Base-by-base conservation (phyloP, 2,329 filamentous ascomycete genomes). In the Harringtonia lauricola region DNA sequence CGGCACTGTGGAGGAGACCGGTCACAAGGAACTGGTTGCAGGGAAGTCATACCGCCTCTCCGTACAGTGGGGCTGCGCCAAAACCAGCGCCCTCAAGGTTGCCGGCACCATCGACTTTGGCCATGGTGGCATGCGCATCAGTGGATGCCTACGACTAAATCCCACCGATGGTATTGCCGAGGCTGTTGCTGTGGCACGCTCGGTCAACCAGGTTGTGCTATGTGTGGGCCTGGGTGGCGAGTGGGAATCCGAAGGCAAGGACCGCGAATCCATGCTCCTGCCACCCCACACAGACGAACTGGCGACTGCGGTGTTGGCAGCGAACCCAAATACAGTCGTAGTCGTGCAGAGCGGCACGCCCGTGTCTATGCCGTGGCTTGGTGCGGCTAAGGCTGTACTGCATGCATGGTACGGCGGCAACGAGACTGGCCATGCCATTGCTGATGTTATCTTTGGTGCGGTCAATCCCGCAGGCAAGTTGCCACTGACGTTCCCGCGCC, bases 211-310 rank as follows among this genome's bases (percentile, higher is more conserved):
- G 9, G 69, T 86, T 2, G 71, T 84, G 39, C 73, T 83, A 10
- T 81, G 82, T 2, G 66, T 86, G 2, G 81, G 85, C 56, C 74
- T 74, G 6, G 81, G 86, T 56, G 86, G 81, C 81, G 82, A 86
- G 55, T 83, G 79, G 2, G 82, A 86, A 57, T 81, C 81, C 2
- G 82, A 83, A 47, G 81, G 85, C 55, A 71, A 81, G 36, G 63
- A 68, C 43, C 74, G 66, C 45, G 76, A 79, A 71, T 72, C 76
- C 49, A 62, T 81, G 5, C 75, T 76, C 31, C 64, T 62, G 30
- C 62, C 71, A 46, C 72, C 65, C 35, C 72, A 64, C 56, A 74
- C 79, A 52, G 79, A 85, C 55, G 70, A 72, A 30, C 69, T 86
- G 6, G 68, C 85, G 42, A 67, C 75, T 38, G 76, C 76, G 2